phyloP scores from a whole-genome alignment of 1,284 basidiomycete species.

The Chiua sp. region DNA sequence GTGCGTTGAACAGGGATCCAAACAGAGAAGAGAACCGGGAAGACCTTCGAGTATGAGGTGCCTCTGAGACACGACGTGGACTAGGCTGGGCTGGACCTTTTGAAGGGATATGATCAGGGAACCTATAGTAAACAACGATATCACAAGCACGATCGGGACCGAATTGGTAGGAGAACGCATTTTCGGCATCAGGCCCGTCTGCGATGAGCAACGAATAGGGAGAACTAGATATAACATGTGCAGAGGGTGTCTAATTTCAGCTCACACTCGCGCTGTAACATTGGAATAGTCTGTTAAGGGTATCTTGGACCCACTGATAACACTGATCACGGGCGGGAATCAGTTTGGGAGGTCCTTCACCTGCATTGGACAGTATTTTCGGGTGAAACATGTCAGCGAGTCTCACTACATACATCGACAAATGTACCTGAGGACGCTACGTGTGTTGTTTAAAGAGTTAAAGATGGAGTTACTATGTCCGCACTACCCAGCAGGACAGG shows the following conservation, averaged over 20 bases:
- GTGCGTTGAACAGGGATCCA: slow-evolving; percentile 45
- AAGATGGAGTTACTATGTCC: too few relatives aligned
- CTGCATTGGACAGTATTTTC: slow-evolving; percentile 76
- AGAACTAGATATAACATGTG: slow-evolving; percentile 74
- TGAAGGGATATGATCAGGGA: slow-evolving; percentile 80
- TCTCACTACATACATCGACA: too few relatives aligned
- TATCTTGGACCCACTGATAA: slow-evolving; percentile 79
- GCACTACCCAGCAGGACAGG: too few relatives aligned
- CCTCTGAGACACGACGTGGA: slow-evolving; percentile 1
- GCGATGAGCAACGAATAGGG: slow-evolving; percentile 89
- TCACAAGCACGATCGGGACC: slow-evolving; percentile 89
- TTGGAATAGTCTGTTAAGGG: slow-evolving; percentile 75
- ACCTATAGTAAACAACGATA: slow-evolving; percentile 89
- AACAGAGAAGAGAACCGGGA: slow-evolving; percentile 59
- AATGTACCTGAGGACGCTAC: too few relatives aligned
- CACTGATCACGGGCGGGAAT: slow-evolving; percentile 83
- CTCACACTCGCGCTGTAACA: slow-evolving; percentile 62
- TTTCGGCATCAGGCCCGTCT: slow-evolving; percentile 77
- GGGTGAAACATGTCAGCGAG: slow-evolving; percentile 17
- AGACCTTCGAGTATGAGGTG: slow-evolving; percentile 30
- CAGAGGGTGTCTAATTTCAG: slow-evolving; percentile 46
- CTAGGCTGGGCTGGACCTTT: slow-evolving; percentile 40
- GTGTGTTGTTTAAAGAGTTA: too few relatives aligned
- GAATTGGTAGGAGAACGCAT: slow-evolving; percentile 93
- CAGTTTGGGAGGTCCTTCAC: slow-evolving; percentile 66